Conservation (phyloP, 495 filamentous ascomycete species). For the Penicillium canescens region DNA sequence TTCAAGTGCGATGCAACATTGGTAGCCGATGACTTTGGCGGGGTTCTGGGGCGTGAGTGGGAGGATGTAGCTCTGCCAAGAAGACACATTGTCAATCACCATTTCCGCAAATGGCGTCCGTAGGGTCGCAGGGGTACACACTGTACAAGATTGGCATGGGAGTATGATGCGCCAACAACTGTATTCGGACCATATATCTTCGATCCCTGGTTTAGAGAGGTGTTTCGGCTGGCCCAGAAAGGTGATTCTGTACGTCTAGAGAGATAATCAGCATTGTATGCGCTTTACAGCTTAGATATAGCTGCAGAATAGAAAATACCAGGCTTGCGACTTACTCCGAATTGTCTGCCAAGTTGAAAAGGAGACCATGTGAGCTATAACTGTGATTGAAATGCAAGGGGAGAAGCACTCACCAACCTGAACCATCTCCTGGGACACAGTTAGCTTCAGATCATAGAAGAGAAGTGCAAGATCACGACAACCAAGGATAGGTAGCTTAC, state of each 20-base stretch:
- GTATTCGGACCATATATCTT: slow-evolving; percentile 67
- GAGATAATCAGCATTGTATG: slow-evolving; percentile 26
- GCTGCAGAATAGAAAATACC: background rate
- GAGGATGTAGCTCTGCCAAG: slow-evolving; percentile 51
- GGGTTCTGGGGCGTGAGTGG: slow-evolving; percentile 61
- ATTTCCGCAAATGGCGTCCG: background rate
- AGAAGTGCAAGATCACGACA: background rate
- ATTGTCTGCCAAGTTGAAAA: slow-evolving; percentile 34
- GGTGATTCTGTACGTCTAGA: slow-evolving; percentile 73
- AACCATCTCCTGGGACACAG: slow-evolving; percentile 81
- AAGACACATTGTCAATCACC: slow-evolving; percentile 21
- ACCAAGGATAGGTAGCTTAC: background rate
- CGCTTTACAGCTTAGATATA: background rate
- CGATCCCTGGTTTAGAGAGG: slow-evolving; percentile 39
- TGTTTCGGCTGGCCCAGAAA: slow-evolving; percentile 76
- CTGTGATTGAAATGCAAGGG: slow-evolving; percentile 21
- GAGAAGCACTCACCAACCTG: slow-evolving; percentile 85
- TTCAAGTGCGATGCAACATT: slow-evolving; percentile 51
- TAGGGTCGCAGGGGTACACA: slow-evolving; percentile 54
- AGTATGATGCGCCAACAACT: slow-evolving; percentile 95
- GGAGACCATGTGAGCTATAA: slow-evolving; percentile 26
- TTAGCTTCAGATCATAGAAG: slow-evolving; percentile 14
- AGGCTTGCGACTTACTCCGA: slow-evolving; percentile 47
- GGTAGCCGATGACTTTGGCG: slow-evolving; percentile 49
- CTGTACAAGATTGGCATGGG: slow-evolving; percentile 91